These are phyloP conservation scores for Triticum monococcum DNA, from an alignment of 176 grass and related monocot genomes.

Conservation along the genomic window DNA sequence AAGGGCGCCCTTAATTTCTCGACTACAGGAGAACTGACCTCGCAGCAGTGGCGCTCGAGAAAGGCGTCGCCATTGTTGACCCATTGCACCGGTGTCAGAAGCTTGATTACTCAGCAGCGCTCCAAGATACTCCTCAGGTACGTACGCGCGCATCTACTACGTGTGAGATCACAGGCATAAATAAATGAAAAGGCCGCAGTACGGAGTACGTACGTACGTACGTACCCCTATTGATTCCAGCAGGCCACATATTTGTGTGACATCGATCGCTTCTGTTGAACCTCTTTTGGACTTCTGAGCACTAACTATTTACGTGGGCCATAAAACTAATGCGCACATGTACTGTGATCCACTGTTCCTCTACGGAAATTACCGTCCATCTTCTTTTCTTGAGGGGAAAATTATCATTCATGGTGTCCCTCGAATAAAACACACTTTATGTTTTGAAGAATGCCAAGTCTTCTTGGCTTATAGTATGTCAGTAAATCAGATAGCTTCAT, in stretches of 20 bases:
- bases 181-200: slow-evolving; percentile 12
- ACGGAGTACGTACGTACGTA: neutral
- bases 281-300: neutral
- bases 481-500: neutral
- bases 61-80: slow-evolving; percentile 33
- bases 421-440: neutral
- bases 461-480: no score
- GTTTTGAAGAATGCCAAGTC: neutral
- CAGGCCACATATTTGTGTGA: neutral
- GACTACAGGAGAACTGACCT: slow-evolving; percentile 39
- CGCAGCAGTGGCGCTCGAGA: slow-evolving; percentile 8
- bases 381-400: neutral
- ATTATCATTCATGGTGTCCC: neutral
- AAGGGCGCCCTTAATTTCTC: slow-evolving; percentile 25
- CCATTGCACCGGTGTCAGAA: slow-evolving; percentile 28
- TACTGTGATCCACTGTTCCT: neutral
- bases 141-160: neutral
- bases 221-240: neutral
- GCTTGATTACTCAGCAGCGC: slow-evolving; percentile 19
- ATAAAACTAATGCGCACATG: neutral
- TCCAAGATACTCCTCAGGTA: slow-evolving; percentile 57
- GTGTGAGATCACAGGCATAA: slow-evolving; percentile 24
- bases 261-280: neutral
- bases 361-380: neutral
- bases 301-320: neutral